Evolutionary conservation across 2,329 filamentous ascomycete genomes (phyloP), one percentile per base, ranked within the genome.

Genomic region (Alternaria metachromatica): DNA sequence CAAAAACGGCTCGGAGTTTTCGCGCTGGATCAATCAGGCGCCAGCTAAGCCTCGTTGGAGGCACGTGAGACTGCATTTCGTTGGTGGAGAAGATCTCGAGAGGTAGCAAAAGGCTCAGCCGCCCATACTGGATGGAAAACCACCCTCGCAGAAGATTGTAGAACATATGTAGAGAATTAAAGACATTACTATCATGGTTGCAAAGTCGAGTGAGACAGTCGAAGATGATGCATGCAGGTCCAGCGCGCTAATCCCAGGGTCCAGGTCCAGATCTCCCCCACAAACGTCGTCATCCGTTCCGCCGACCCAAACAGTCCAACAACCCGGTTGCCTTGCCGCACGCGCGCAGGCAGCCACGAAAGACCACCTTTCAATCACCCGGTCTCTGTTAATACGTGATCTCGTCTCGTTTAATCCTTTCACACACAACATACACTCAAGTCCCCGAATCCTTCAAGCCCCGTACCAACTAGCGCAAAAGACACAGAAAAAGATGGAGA

Each of bases 241-340:
- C 26, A 20, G 48, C 7, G n/a, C 48, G 48, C 48, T 69, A 65
- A 67, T 63, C 58, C 59, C 70, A 66, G 68, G 23, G 41, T 57
- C 49, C 56, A 49, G 30, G 50, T 25, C 30, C 60, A n/a, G 25
- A 41, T 41, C n/a, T 44, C 44, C 59, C 55, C 63, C 53, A 63
- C 59, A 62, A 68, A 64, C 70, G 68, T 72, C 70, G 70, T 72
- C 70, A 72, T 72, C 55, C 51, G 46, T 53, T 59, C 43, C 58
- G 12, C 41, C 30, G 48, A 26, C 18, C 43, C 33, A 64, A 55
- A 50, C 56, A 63, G 41, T 37, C 21, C 33, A 44, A 54, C 20
- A 41, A 49, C 49, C 37, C 13, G 41, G 43, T 37, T 62, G 55
- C 55, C 60, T 62, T 53, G 57, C 30, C 49, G 49, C 41, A 30